phyloP scores from a whole-genome alignment of 208 protist genomes.

The Trypanosoma platydactyli region DNA sequence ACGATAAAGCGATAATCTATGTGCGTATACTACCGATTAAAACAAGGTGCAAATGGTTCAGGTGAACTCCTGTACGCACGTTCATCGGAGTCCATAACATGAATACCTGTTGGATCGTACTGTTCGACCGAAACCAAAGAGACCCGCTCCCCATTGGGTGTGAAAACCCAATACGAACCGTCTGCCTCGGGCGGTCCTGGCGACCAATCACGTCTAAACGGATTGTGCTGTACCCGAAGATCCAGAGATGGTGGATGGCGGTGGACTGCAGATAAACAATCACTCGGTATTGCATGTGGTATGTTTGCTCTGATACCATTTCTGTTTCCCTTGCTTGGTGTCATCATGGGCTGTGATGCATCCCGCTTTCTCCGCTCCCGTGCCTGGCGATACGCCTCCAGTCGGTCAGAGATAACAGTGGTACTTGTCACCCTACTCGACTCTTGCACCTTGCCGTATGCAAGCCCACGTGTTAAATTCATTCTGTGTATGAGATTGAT shows the following conservation, averaged over 20 bases:
- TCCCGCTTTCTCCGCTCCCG: slow-evolving; percentile 4
- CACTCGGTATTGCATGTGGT: not conserved
- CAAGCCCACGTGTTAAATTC: not conserved
- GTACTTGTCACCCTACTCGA: not conserved
- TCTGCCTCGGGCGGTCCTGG: slow-evolving; percentile 13
- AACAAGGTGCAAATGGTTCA: slow-evolving; percentile 9
- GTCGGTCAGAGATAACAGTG: not conserved
- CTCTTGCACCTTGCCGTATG: not conserved
- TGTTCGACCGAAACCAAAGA: slow-evolving; percentile 12
- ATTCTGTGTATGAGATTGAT: slow-evolving; percentile 23
- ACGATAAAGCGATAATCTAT: slow-evolving; percentile 9
- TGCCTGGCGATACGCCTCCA: not conserved
- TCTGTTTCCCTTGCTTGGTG: not conserved
- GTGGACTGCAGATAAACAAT: not conserved
- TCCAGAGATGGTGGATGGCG: not conserved
- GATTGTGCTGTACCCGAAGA: slow-evolving; percentile 8
- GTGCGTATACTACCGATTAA: not conserved
- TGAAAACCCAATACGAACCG: slow-evolving; percentile 20
- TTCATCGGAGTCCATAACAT: slow-evolving; percentile 9
- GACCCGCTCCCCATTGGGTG: slow-evolving; percentile 16
- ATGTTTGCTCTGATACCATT: not conserved
- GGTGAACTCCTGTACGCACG: slow-evolving; percentile 6
- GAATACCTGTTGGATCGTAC: not conserved
- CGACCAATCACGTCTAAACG: slow-evolving; percentile 12
- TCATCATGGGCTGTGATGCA: not conserved